Evolutionary conservation across 305 asterid genomes (phyloP).

Genomic region (Fraxinus baroniana): DNA sequence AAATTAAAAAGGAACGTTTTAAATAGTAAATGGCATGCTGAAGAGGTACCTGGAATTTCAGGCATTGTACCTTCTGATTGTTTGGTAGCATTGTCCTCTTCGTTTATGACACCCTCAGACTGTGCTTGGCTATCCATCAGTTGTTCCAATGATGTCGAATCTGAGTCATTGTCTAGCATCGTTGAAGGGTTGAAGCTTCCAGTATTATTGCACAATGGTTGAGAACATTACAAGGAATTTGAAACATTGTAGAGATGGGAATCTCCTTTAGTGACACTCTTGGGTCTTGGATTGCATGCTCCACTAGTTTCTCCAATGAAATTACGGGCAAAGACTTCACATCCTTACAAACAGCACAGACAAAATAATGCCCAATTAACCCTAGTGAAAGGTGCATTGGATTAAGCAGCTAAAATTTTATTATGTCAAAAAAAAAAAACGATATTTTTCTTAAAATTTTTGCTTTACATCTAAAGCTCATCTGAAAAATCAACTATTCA

Average conservation of each 20-base stretch:
- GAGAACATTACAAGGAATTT: background rate
- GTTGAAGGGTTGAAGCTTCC: background rate
- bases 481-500: background rate
- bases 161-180: background rate
- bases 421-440: background rate
- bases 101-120: slow-evolving; percentile 24
- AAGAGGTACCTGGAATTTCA: background rate
- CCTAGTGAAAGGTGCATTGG: background rate
- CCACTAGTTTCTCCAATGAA: background rate
- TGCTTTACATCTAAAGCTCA: background rate
- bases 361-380: background rate
- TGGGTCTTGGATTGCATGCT: background rate
- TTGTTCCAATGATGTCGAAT: slow-evolving; percentile 30
- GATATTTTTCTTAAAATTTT: background rate
- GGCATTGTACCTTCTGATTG: background rate
- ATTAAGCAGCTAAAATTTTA: background rate
- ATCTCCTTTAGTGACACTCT: background rate
- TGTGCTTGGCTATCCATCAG: slow-evolving; percentile 39
- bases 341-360: background rate
- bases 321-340: background rate
- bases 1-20: background rate
- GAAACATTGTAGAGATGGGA: background rate
- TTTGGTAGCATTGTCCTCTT: background rate
- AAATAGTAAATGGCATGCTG: background rate
- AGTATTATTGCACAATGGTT: background rate